phyloP scores from a whole-genome alignment of 2,329 filamentous ascomycete species.

The Dryadomyces quercus-mongolicae region DNA sequence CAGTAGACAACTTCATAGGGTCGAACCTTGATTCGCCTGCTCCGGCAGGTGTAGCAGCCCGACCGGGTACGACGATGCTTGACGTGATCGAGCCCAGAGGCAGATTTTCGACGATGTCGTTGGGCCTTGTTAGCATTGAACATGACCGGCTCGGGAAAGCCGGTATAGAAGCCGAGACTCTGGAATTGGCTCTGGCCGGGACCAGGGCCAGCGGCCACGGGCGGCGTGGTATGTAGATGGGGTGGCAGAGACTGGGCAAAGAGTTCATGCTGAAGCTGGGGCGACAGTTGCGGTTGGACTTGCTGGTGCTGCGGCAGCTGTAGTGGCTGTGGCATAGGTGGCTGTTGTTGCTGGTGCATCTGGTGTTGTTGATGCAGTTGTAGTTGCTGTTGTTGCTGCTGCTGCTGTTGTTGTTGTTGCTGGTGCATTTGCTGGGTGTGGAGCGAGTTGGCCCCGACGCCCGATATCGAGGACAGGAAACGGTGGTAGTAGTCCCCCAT shows the following conservation, averaged over 20 bases:
- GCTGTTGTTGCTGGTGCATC: neutral
- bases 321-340: neutral
- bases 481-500: constrained; percentile 48
- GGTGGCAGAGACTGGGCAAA: constrained; percentile 13
- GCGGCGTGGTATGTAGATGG: constrained; percentile 17
- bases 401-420: neutral
- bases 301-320: constrained; percentile 1
- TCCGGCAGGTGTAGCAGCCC: constrained; percentile 85
- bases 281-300: constrained; percentile 2
- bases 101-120: constrained; percentile 38
- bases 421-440: neutral
- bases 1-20: neutral
- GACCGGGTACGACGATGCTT: constrained; percentile 91
- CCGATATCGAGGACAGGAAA: constrained; percentile 41
- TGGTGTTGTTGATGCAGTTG: neutral
- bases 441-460: constrained; percentile 18
- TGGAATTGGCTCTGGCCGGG: constrained; percentile 31
- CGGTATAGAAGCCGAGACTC: constrained; percentile 35
- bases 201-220: constrained; percentile 19
- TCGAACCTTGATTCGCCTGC: constrained; percentile 67
- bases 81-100: constrained; percentile 52
- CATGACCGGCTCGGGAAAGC: constrained; percentile 36
- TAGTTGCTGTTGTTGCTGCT: neutral
- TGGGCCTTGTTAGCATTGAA: constrained; percentile 34
- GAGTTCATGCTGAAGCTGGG: constrained; percentile 3